A percentile compares a stretch with the other conserved stretches of the same genome.
These are phyloP conservation scores for Eucalyptus marginata DNA, from an alignment of 345 rosid species.

Conservation along the genomic window DNA sequence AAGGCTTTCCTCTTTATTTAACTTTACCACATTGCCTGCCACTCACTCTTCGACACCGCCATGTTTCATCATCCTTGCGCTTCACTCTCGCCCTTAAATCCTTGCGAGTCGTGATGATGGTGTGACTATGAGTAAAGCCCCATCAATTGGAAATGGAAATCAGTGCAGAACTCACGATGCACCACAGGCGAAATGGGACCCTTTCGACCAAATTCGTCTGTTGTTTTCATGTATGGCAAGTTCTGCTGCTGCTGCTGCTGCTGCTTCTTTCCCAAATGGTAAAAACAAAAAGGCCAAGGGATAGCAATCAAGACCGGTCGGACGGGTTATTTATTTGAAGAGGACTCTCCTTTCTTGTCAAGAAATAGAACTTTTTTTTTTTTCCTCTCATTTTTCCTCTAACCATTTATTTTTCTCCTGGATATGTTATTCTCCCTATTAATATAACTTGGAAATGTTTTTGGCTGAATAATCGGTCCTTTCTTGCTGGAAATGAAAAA, in stretches of 20 bases:
- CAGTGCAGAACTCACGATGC: not conserved
- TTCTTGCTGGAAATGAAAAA: not conserved
- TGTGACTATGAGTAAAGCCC: not conserved
- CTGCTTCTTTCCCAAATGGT: not conserved
- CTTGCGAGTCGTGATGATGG: not conserved
- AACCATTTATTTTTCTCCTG: not conserved
- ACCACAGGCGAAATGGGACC: not conserved
- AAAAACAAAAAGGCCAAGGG: not conserved
- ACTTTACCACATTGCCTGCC: slow-evolving; percentile 25
- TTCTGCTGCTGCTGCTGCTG: not conserved
- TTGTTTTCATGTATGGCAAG: not conserved
- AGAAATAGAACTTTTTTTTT: slow-evolving; percentile 13
- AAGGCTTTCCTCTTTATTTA: not conserved
- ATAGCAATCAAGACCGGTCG: not conserved
- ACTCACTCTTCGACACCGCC: slow-evolving; percentile 8
- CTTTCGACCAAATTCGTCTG: not conserved
- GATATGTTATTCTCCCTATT: not conserved
- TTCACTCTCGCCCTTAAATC: not conserved
- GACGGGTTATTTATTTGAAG: not conserved
- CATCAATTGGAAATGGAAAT: not conserved
- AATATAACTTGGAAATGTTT: not conserved
- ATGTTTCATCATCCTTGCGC: slow-evolving; percentile 12
- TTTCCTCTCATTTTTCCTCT: not conserved
- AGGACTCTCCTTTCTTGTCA: slow-evolving; percentile 30
- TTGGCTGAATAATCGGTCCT: not conserved